Evolutionary conservation across 139 green algal genomes (phyloP).

Genomic region (Picochlorum sp.): DNA sequence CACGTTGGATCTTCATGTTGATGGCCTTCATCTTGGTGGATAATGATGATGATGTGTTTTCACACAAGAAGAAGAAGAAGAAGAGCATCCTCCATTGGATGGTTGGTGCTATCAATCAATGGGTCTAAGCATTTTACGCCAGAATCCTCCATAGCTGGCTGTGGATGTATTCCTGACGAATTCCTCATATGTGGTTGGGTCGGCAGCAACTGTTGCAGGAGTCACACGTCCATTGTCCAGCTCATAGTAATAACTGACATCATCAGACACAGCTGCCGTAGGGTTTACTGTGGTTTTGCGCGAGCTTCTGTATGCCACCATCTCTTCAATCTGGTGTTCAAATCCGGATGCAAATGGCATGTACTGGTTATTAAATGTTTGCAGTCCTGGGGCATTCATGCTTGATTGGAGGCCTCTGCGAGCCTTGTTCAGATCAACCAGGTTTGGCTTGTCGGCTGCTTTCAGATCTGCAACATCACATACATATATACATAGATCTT

Average conservation of each 20-base stretch:
- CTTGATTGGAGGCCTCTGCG: background rate
- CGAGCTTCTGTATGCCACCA: conserved; percentile 3
- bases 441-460: background rate
- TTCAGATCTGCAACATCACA: background rate
- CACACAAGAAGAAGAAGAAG: too few species aligned
- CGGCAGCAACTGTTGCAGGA: conserved; percentile 5
- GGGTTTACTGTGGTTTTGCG: conserved; percentile 2
- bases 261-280: conserved; percentile 20
- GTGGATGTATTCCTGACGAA: conserved; percentile 24
- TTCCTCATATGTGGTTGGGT: conserved; percentile 8
- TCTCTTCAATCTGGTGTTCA: conserved; percentile 9
- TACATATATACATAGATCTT: too few species aligned
- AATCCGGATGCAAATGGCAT: conserved; percentile 25
- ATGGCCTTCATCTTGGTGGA: too few species aligned
- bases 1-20: too few species aligned
- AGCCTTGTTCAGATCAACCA: background rate
- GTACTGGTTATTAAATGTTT: conserved; percentile 19
- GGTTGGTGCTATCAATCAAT: background rate
- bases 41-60: too few species aligned
- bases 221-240: conserved; percentile 2
- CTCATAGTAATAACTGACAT: conserved; percentile 14
- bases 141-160: conserved; percentile 3
- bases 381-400: conserved; percentile 4
- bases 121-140: conserved; percentile 4
- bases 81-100: too few species aligned